Percentiles rank a stretch among this genome's conserved stretches.
These are phyloP conservation scores for Penicillium bovifimosum DNA, from an alignment of 495 filamentous ascomycete species.

Conservation along the genomic window DNA sequence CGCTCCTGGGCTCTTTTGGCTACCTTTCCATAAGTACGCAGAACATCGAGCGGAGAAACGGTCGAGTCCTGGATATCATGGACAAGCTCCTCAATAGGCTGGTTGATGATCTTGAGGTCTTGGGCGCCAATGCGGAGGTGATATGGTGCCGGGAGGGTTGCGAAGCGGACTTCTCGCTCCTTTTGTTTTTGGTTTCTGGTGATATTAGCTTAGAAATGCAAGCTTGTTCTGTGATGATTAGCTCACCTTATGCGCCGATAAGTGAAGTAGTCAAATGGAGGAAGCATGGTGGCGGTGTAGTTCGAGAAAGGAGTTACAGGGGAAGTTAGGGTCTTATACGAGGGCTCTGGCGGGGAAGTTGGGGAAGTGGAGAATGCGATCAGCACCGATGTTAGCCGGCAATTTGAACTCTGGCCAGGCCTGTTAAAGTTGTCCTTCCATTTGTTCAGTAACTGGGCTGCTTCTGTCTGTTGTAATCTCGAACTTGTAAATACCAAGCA, in stretches of 20 bases:
- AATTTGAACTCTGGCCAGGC: constrained; percentile 3
- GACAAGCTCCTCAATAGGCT: constrained; percentile 73
- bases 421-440: too few species aligned
- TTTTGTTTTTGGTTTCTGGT: constrained; percentile 72
- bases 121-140: constrained; percentile 51
- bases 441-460: background rate
- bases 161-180: constrained; percentile 64
- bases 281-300: constrained; percentile 38
- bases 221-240: background rate
- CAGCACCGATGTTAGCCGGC: constrained; percentile 6
- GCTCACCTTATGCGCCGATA: constrained; percentile 51
- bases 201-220: background rate
- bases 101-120: constrained; percentile 63
- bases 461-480: background rate
- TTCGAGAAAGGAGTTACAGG: constrained; percentile 1
- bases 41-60: constrained; percentile 65
- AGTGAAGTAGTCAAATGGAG: constrained; percentile 55
- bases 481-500: too few species aligned
- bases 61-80: constrained; percentile 64
- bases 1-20: constrained; percentile 77
- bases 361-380: constrained; percentile 18
- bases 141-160: constrained; percentile 59
- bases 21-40: constrained; percentile 85
- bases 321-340: constrained; percentile 24
- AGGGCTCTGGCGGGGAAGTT: constrained; percentile 15